Percentiles rank a stretch among this genome's conserved stretches.
Evolutionary conservation across 2,329 filamentous ascomycete genomes (phyloP).

Genomic region (Aureobasidium sp.): DNA sequence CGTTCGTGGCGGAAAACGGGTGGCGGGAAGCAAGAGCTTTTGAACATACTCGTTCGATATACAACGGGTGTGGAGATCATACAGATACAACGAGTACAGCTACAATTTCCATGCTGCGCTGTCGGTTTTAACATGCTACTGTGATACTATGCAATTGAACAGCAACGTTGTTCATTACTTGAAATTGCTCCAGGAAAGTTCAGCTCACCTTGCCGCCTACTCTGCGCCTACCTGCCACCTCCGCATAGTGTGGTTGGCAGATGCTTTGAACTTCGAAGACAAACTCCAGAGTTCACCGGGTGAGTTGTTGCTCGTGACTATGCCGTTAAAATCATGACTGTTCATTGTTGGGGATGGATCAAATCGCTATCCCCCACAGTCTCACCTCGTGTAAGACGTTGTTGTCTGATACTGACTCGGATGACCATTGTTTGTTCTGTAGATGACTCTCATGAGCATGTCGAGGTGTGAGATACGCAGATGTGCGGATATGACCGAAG

Average conservation of each 20-base stretch:
- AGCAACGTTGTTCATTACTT: not conserved
- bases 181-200: not conserved
- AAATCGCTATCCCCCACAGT: constrained; percentile 16
- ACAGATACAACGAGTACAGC: constrained; percentile 10
- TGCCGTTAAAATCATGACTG: not conserved
- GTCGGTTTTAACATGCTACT: not conserved
- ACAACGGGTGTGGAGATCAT: constrained; percentile 13
- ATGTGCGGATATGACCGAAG: not conserved
- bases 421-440: not conserved
- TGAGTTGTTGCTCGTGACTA: not conserved
- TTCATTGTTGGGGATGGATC: not conserved
- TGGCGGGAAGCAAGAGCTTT: not conserved
- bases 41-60: constrained; percentile 5
- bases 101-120: not conserved
- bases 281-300: not conserved
- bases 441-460: not conserved
- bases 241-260: not conserved
- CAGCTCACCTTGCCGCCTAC: not conserved
- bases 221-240: not conserved
- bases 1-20: constrained; percentile 15
- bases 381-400: constrained; percentile 8
- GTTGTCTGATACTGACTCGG: not conserved
- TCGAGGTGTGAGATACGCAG: not conserved
- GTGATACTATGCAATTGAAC: not conserved
- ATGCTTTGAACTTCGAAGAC: not conserved